Conservation (phyloP, 495 filamentous ascomycete genomes). For the Penicillium odoratum region DNA sequence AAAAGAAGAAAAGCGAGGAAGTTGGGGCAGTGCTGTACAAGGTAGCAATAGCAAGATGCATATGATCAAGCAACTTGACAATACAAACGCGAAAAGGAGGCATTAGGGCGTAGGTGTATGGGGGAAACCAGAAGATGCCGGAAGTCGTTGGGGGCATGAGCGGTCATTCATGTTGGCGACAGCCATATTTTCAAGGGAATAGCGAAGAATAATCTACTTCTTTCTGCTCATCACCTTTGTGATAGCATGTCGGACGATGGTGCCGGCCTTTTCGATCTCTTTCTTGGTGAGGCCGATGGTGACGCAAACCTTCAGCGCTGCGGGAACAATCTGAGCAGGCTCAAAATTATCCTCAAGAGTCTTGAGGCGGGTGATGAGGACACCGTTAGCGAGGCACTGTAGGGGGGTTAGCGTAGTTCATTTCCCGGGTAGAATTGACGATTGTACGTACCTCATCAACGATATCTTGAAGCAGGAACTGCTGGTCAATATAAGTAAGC, state of each 20-base stretch:
- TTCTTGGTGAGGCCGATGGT: constrained; percentile 85
- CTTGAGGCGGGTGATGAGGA: constrained; percentile 85
- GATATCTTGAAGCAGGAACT: constrained; percentile 80
- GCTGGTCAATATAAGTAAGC: constrained; percentile 71
- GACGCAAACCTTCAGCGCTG: constrained; percentile 87
- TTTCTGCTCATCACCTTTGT: constrained; percentile 75
- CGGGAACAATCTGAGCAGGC: constrained; percentile 64
- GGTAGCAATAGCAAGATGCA: constrained; percentile 26
- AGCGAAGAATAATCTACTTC: constrained; percentile 31
- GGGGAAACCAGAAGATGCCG: constrained; percentile 13
- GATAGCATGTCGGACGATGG: constrained; percentile 85
- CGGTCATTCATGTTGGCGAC: constrained; percentile 20
- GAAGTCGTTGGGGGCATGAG: constrained; percentile 28
- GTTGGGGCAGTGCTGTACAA: constrained; percentile 25
- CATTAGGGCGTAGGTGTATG: constrained; percentile 29
- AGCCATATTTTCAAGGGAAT: constrained; percentile 7
- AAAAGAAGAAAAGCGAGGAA: constrained; percentile 13
- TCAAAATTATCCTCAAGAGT: constrained; percentile 64
- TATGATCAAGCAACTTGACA: constrained; percentile 30
- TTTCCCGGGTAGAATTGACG: neutral
- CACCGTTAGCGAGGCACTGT: constrained; percentile 76
- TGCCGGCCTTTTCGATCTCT: constrained; percentile 90
- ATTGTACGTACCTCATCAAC: constrained; percentile 78
- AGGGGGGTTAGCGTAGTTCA: constrained; percentile 11
- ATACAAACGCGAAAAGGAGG: constrained; percentile 23